Evolutionary conservation across 331 rosid genomes (phyloP).

Genomic region (Quercus lobata): DNA sequence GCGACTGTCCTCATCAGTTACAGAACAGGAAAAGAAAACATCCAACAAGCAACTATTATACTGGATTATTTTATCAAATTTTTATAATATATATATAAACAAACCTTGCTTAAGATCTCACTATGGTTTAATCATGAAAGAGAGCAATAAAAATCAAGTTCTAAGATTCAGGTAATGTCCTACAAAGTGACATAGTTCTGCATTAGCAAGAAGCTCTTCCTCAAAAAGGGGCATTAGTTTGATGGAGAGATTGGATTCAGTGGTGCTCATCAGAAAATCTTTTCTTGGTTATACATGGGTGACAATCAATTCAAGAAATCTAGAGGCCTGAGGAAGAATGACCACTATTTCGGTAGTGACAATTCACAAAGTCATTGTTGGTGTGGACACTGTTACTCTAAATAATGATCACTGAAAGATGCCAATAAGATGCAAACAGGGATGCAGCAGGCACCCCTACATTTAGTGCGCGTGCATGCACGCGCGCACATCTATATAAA

Average conservation of each 20-base stretch:
- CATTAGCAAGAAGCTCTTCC: background rate
- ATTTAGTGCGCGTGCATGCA: no score
- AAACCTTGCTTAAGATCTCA: background rate
- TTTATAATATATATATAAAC: constrained; percentile 15
- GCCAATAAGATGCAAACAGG: no score
- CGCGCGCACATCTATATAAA: no score
- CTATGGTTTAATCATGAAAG: background rate
- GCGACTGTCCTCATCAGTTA: constrained; percentile 93
- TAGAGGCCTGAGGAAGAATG: no score
- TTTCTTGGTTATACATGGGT: background rate
- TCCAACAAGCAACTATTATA: constrained; percentile 23
- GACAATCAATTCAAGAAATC: no score
- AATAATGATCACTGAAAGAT: no score
- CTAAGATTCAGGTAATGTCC: background rate
- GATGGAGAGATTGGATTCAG: background rate
- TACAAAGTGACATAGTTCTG: background rate
- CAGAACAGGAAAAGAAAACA: constrained; percentile 38
- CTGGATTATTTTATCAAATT: constrained; percentile 13
- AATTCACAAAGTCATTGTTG: no score
- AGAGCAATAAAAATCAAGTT: background rate
- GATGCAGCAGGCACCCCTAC: no score
- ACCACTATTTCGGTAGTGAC: no score
- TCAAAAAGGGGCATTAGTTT: background rate
- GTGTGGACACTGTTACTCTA: no score
- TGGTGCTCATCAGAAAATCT: background rate